Conservation (phyloP, 176 grass and related monocot genomes). For the Sorghum bicolor region DNA sequence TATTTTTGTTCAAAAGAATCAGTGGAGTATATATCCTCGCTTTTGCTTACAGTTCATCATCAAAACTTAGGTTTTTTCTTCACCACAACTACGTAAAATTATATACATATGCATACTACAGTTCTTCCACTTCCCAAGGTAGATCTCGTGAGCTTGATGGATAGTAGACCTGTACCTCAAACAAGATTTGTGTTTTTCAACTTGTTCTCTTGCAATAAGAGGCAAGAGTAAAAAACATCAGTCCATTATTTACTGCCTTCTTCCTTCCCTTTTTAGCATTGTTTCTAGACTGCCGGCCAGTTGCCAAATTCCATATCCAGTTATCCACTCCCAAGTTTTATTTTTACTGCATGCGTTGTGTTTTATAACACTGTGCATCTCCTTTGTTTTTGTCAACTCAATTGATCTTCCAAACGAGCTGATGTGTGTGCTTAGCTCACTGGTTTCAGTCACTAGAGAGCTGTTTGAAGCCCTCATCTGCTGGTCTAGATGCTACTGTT, state of each 20-base stretch:
- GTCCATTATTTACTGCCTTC: not conserved
- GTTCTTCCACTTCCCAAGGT: not conserved
- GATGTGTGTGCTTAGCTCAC: not conserved
- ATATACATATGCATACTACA: not conserved
- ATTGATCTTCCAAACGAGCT: not conserved
- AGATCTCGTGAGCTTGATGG: not conserved
- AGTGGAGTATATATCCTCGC: not conserved
- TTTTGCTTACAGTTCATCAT: not conserved
- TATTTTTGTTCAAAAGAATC: not conserved
- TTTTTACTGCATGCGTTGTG: not conserved
- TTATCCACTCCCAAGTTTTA: not conserved
- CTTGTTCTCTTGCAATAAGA: not conserved
- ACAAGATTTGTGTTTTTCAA: slow-evolving; percentile 5
- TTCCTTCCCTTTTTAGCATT: slow-evolving; percentile 27
- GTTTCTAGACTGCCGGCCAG: not conserved
- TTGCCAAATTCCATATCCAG: not conserved
- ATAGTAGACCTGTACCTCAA: not conserved
- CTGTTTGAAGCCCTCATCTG: not conserved
- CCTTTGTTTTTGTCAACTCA: not conserved
- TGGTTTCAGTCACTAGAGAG: not conserved
- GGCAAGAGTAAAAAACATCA: slow-evolving; percentile 2
- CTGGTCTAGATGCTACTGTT: slow-evolving; percentile 29
- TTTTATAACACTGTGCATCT: not conserved
- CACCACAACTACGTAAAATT: not conserved
- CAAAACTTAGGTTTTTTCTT: not conserved